These are phyloP conservation scores for Podospora tetraspora DNA, from an alignment of 495 filamentous ascomycete species.

Conservation along the genomic window DNA sequence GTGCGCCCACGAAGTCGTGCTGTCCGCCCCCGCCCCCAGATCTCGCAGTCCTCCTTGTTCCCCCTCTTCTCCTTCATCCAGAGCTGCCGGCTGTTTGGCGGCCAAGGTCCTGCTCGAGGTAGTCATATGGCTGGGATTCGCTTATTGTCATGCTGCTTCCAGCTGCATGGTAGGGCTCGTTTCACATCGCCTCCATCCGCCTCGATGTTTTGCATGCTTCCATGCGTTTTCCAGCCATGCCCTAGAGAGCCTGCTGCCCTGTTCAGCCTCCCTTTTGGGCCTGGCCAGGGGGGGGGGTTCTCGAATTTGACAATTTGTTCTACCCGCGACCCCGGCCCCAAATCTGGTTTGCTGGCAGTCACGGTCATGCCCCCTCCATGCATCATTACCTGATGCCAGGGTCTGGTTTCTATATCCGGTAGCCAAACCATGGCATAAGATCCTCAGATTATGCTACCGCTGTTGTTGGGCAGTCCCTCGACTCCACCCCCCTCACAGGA, in stretches of 20 bases:
- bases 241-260: slow-evolving; percentile 28
- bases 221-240: slow-evolving; percentile 39
- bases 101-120: slow-evolving; percentile 20
- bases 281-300: slow-evolving; percentile 26
- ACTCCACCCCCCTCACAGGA: slow-evolving; percentile 43
- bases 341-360: slow-evolving; percentile 31
- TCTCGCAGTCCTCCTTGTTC: slow-evolving; percentile 8
- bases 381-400: slow-evolving; percentile 46
- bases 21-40: slow-evolving; percentile 3
- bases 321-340: slow-evolving; percentile 30
- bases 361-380: slow-evolving; percentile 42
- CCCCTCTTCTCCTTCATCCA: slow-evolving; percentile 11
- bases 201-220: slow-evolving; percentile 42
- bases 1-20: slow-evolving; percentile 2
- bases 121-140: slow-evolving; percentile 24
- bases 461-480: slow-evolving; percentile 42
- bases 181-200: slow-evolving; percentile 45
- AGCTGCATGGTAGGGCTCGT: slow-evolving; percentile 45
- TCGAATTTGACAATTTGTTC: slow-evolving; percentile 28
- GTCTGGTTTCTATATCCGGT: slow-evolving; percentile 47
- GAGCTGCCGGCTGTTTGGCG: slow-evolving; percentile 17
- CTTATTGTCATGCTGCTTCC: slow-evolving; percentile 44
- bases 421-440: slow-evolving; percentile 52
- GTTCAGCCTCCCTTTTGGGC: slow-evolving; percentile 36
- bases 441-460: slow-evolving; percentile 52